Conservation (phyloP, 176 grass and related monocot species). For the Poa pratensis region DNA sequence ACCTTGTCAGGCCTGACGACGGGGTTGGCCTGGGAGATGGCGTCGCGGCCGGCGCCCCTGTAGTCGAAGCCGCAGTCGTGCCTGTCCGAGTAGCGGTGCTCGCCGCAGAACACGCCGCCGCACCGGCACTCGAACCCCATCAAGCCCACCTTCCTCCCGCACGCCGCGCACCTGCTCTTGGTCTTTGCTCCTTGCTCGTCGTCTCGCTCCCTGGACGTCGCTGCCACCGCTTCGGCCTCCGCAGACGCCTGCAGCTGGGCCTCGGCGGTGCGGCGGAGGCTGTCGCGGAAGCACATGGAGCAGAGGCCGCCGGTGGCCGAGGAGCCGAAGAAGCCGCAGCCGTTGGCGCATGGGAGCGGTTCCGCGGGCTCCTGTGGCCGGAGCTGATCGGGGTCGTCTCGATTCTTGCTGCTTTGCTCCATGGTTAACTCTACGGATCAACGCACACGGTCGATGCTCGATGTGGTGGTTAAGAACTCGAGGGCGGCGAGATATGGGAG, state of each 20-base stretch:
- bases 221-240: background rate
- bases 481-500: background rate
- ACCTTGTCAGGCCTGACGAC: constrained; percentile 65
- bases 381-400: background rate
- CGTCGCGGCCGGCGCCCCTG: constrained; percentile 56
- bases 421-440: constrained; percentile 20
- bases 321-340: constrained; percentile 76
- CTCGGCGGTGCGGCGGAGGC: constrained; percentile 42
- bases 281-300: constrained; percentile 65
- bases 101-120: constrained; percentile 68
- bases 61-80: constrained; percentile 68
- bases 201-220: background rate
- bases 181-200: background rate
- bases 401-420: constrained; percentile 51
- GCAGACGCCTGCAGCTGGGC: constrained; percentile 1
- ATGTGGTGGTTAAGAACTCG: background rate
- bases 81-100: constrained; percentile 69
- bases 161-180: constrained; percentile 35
- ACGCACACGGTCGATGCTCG: background rate
- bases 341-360: constrained; percentile 61
- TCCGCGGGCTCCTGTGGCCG: background rate
- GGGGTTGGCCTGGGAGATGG: constrained; percentile 66
- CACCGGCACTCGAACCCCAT: constrained; percentile 77
- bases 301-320: constrained; percentile 58
- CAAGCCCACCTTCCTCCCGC: constrained; percentile 62